Percentiles rank a stretch among this genome's conserved stretches.
phyloP scores from a whole-genome alignment of 129 eudicot species.

The Flaveria sonorensis region DNA sequence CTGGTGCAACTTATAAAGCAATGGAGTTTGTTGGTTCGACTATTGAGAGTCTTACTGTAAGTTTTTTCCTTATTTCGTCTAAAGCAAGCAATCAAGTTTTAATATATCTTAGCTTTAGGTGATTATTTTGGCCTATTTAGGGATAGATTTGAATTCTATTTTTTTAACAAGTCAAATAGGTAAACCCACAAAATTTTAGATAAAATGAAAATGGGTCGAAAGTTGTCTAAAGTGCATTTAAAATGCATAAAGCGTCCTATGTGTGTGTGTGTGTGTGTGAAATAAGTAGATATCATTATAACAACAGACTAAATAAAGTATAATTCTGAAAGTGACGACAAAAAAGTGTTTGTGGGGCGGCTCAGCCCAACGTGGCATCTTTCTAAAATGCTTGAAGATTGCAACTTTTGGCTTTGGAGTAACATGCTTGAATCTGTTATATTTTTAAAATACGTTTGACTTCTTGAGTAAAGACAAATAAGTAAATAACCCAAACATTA shows the following conservation, averaged over 20 bases:
- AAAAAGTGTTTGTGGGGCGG: not conserved
- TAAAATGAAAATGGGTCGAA: not conserved
- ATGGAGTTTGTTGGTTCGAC: slow-evolving; percentile 98
- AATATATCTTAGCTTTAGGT: not conserved
- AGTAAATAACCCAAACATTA: not conserved
- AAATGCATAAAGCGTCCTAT: not conserved
- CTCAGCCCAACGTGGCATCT: not conserved
- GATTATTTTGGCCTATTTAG: not conserved
- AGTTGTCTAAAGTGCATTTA: slow-evolving; percentile 7
- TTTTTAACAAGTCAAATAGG: not conserved
- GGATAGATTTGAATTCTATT: slow-evolving; percentile 11
- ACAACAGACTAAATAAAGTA: not conserved
- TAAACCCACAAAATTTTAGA: not conserved
- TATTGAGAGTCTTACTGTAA: slow-evolving; percentile 80
- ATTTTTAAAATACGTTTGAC: not conserved
- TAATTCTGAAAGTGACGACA: not conserved
- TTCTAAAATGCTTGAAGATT: not conserved
- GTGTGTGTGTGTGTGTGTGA: not conserved
- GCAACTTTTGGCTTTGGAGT: not conserved
- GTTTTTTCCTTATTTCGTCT: slow-evolving; percentile 28
- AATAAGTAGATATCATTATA: not conserved
- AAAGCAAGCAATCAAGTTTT: not conserved
- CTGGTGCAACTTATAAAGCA: slow-evolving; percentile 97
- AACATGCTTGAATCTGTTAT: slow-evolving; percentile 1
- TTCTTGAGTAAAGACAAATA: not conserved